Evolutionary conservation across 2,329 filamentous ascomycete genomes (phyloP), one percentile per base, ranked within the genome.

Genomic region (Xylariaceae sp.): DNA sequence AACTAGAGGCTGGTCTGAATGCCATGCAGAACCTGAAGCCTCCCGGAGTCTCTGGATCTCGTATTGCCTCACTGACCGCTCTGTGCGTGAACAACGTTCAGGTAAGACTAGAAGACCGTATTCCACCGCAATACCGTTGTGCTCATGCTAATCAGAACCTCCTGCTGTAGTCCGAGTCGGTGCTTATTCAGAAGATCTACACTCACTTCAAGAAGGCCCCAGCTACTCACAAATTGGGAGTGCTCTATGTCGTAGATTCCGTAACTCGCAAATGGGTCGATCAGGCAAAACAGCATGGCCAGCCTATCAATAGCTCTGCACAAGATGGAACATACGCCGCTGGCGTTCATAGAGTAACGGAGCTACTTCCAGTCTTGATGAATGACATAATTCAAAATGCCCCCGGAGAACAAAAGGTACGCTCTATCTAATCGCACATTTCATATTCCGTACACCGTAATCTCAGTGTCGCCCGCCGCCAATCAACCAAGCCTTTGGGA

Each of bases 161-260:
- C 46, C 47, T 40, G 19, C 17, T 71, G 62, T 79, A 97, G 95
- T 94, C 90, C 77, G 94, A 98, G 80, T 95, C 92, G 52, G 87
- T 93, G 69, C 87, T 99, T 72, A 91, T 98, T 69, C 92, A 96
- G 76, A 97, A 96, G 76, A 89, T 99, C 71, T 96, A 91, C 79
- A 96, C 93, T 65, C 93, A 97, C 73, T 96, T 98, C 84, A 96
- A 96, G 78, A 96, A 95, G 78, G 89, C 93, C 67, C 91, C 92
- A 59, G 87, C 87, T 74, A 96, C 92, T 74, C 94, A 99, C 85
- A 99, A 99, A 80, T 85, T 99, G 76, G 95, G 95, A 79, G 93
- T 97, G 73, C 88, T 99, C 79, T 99, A 99, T 88, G 93, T 98
- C 79, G 91, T 99, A 93, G 95, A 99, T 84, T 96, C 94, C 82